Base-by-base conservation (phyloP, 1,284 basidiomycete genomes). In the Apiotrichum siamense region DNA sequence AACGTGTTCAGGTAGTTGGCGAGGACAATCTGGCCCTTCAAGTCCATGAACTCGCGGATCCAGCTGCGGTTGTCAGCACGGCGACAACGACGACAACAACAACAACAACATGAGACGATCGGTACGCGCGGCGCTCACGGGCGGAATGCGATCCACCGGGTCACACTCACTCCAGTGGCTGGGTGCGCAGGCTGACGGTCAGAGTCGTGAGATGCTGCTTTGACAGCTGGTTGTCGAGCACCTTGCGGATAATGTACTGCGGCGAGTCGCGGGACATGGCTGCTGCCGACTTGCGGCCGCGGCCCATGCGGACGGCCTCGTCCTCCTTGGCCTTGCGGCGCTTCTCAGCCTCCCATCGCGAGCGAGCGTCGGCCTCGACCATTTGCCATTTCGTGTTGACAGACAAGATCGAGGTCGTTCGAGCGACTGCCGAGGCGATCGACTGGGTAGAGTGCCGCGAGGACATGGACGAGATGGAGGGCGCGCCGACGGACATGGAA, bases 351-450 rank as follows among this genome's bases (percentile, higher is more conserved):
- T 82, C 84, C 83, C 85, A 90, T 37, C 86, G 82, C 51, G 86
- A 44, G 6, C 49, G 42, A 18, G 24, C 85, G 62, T 89, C 86
- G 59, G 84, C 89, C 69, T 87, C 83, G 11, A 97, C 87, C 65
- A 97, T 83, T 57, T 80, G 79, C 93, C 93, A 97, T 74, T 97
- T 97, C 69, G 90, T 90, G 44, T 92, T 87, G 26, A 86, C 79
- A 1, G 82, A 67, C 25, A 92, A 75, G 40, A 77, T 76, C 1
- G 49, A 39, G 10, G 67, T 61, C 4, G 58, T 59, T n/a, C 55
- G 56, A 3, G 62, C 62, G 10, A 64, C 56, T 2, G 62, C 55
- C 4, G 61, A 61, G 4, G 49, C 39, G 27, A 25, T 49, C 24
- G 40, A 57, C 55, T 29, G 53, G 37, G 21, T 44, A 23, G 56